Base-by-base conservation (phyloP, 2,329 filamentous ascomycete species). In the Trichophyton simii region DNA sequence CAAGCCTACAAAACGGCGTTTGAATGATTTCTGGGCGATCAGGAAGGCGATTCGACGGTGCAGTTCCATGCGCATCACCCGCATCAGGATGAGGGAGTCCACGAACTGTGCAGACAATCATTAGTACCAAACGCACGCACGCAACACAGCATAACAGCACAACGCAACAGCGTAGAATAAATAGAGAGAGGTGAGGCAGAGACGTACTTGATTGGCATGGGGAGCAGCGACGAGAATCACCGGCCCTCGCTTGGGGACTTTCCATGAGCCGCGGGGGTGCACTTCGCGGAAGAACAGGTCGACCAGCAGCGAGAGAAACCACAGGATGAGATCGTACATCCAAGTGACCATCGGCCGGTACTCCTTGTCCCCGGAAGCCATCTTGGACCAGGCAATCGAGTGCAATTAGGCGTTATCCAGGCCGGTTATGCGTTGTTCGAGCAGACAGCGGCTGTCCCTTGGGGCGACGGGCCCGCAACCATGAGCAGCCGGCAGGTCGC, bases 241-340 rank as follows among this genome's bases (percentile, higher is more conserved):
- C 0, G 94, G 91, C 0, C 91, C 94, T 65, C 84, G 83, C 69
- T 87, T 85, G 52, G 94, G 94, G 52, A 99, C 88, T 75, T 91
- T 92, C 91, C 94, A 99, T 65, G 91, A 89, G 67, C 91, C 91
- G 66, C 94, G 84, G 11, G 94, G 94, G 72, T 97, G 91, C 15
- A 99, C 90, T 76, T 99, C 94, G 67, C 94, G 87, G 79, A 99
- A 99, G 83, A 99, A 99, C 67, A 96, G 85, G 75, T 99, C 94
- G 66, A 95, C 86, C 59, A 97, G 80, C 65, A 97, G 72, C 2
- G 79, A 80, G 65, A 80, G 76, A 8, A 72, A 70, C 79, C 79
- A 81, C 42, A 80, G 69, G 55, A 78, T 72, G 28, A 79, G 65
- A 68, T 80, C 78, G 66, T 80, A 80, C 58, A 79, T 64, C 78